phyloP scores from a whole-genome alignment of 768 basidiomycete genomes.

The Collybia nuda region DNA sequence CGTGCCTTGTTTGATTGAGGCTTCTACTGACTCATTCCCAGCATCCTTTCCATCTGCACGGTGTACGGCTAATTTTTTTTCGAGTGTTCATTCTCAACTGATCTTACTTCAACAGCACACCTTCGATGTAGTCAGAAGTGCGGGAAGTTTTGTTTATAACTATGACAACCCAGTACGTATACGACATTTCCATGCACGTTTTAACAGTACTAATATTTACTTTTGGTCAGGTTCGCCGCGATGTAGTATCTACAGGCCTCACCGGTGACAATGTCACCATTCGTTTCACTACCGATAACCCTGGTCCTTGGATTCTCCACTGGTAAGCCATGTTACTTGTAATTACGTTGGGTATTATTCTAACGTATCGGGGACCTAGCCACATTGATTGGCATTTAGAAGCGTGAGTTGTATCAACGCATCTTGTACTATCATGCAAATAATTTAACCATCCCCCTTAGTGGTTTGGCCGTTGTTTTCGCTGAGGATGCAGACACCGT shows the following conservation, averaged over 20 bases:
- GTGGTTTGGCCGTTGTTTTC: constrained; percentile 41
- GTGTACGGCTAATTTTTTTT: constrained; percentile 11
- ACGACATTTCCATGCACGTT: too few species aligned
- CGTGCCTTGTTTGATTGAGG: neutral
- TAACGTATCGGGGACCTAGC: constrained; percentile 17
- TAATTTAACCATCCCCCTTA: constrained; percentile 6
- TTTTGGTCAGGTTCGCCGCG: constrained; percentile 20
- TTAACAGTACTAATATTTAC: neutral
- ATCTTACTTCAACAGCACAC: constrained; percentile 24
- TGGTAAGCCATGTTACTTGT: constrained; percentile 27
- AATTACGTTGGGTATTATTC: neutral
- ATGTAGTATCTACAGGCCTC: constrained; percentile 32
- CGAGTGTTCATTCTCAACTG: neutral
- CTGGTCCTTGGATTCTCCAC: constrained; percentile 52
- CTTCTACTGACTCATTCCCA: constrained; percentile 9
- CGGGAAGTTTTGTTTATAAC: constrained; percentile 31
- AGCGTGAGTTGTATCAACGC: constrained; percentile 19
- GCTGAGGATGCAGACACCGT: constrained; percentile 29
- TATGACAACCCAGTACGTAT: constrained; percentile 41
- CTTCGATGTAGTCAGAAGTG: constrained; percentile 38
- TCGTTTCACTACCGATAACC: constrained; percentile 49
- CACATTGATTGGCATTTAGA: constrained; percentile 57
- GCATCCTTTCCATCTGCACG: constrained; percentile 28
- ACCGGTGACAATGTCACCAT: constrained; percentile 40
- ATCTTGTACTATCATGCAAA: neutral